phyloP scores from a whole-genome alignment of 768 basidiomycete species.

The Amanita rubescens region DNA sequence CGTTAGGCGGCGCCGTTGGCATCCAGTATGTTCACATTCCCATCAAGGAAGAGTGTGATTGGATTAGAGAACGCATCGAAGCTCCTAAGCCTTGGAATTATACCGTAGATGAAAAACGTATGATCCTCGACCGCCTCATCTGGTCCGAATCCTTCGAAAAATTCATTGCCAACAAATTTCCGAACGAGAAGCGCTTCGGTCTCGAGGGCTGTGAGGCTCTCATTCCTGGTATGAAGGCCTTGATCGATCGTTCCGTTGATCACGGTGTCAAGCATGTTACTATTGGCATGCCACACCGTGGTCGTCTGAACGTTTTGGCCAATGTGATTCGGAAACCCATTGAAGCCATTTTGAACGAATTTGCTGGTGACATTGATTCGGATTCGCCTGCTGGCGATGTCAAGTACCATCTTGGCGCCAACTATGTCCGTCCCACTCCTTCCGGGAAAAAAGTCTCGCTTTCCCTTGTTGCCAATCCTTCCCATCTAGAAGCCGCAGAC shows the following conservation, averaged over 20 bases:
- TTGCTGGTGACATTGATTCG: conserved; percentile 67
- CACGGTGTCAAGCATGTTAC: conserved; percentile 93
- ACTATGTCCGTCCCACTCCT: conserved; percentile 96
- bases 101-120: conserved; percentile 95
- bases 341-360: conserved; percentile 97
- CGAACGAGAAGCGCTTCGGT: conserved; percentile 99
- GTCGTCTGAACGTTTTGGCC: conserved; percentile 93
- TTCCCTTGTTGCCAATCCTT: conserved; percentile 97
- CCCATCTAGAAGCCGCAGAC: conserved; percentile 95
- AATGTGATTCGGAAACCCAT: conserved; percentile 99
- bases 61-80: conserved; percentile 96
- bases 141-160: conserved; percentile 99
- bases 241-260: conserved; percentile 97
- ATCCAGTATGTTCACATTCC: conserved; percentile 95
- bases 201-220: conserved; percentile 97
- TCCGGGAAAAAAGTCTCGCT: conserved; percentile 97
- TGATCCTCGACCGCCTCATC: conserved; percentile 98
- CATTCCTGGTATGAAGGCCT: conserved; percentile 98
- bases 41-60: conserved; percentile 98
- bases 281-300: conserved; percentile 99
- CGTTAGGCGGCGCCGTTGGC: conserved; percentile 68
- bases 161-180: conserved; percentile 97
- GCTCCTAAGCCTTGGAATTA: conserved; percentile 97
- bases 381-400: conserved; percentile 92
- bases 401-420: conserved; percentile 98